A percentile compares a stretch with the other conserved stretches of the same genome.
Conservation (phyloP, 1,284 basidiomycete species). For the Fomitiporia mediterranea region DNA sequence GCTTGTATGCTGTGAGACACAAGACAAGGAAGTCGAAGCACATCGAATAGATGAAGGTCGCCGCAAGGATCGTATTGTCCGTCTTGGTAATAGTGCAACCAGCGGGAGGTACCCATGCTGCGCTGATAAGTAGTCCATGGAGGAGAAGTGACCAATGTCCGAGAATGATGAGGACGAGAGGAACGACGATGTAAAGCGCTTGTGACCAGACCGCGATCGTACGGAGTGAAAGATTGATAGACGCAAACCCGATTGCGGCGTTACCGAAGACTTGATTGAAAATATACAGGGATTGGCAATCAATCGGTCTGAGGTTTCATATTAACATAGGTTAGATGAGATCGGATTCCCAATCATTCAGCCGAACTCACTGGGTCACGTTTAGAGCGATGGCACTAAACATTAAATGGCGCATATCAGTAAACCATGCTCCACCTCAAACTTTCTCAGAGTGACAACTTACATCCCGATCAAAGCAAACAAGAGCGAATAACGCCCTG, state of each 20-base stretch:
- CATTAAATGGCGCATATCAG: slow-evolving; percentile 7
- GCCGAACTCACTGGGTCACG: slow-evolving; percentile 41
- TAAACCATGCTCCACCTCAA: slow-evolving; percentile 1
- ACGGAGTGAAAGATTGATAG: slow-evolving; percentile 73
- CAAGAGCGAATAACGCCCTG: slow-evolving; percentile 64
- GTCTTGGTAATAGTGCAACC: slow-evolving; percentile 29
- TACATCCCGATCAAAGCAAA: slow-evolving; percentile 70
- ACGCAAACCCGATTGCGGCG: slow-evolving; percentile 67
- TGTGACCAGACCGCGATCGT: slow-evolving; percentile 76
- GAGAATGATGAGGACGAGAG: slow-evolving; percentile 56
- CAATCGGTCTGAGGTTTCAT: slow-evolving; percentile 40
- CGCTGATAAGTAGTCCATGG: slow-evolving; percentile 45
- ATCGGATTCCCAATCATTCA: not conserved
- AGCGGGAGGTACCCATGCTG: slow-evolving; percentile 20
- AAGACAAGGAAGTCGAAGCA: slow-evolving; percentile 63
- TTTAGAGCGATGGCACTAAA: slow-evolving; percentile 53
- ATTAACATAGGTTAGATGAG: slow-evolving; percentile 10
- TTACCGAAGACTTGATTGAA: slow-evolving; percentile 72
- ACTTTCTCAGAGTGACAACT: slow-evolving; percentile 24
- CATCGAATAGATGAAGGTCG: slow-evolving; percentile 72
- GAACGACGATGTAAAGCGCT: slow-evolving; percentile 49
- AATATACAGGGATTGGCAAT: slow-evolving; percentile 68
- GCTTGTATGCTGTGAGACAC: slow-evolving; percentile 46
- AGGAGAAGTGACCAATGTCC: slow-evolving; percentile 74
- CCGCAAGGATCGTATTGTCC: slow-evolving; percentile 34